Base-by-base conservation (phyloP, 768 basidiomycete genomes). In the Crepidotus variabilis region DNA sequence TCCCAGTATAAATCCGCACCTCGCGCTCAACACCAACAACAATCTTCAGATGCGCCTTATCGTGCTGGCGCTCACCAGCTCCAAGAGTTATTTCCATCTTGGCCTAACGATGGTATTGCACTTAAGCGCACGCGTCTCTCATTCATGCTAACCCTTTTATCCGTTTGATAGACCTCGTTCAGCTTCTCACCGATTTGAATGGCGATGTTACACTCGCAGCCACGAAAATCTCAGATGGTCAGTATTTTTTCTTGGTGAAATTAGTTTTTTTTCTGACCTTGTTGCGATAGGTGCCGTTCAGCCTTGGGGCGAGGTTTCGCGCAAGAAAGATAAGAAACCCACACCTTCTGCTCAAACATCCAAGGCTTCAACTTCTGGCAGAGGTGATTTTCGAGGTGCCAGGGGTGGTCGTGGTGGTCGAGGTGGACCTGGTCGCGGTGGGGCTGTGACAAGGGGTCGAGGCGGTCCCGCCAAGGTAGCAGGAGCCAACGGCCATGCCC, bases 301-400 rank as follows among this genome's bases (percentile, higher is more conserved):
- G 68, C 88, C 87, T 65, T 94, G 91, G 91, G 90, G 82, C 51
- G 83, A 89, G 54, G 91, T 92, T 56, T 84, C 83, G 60, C 87
- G 83, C 71, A 93, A 92, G 82, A 94, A 91, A 77, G 90, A 93
- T 71, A 92, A 92, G 79, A 92, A 90, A 72, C 58, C 74, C 24
- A 63, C 79, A 11, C 50, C 75, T 18, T 45, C 77, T 28, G 51
- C 72, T 36, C 77, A 80, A 43, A 51, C 74, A 39, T 68, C 85
- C 50, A 88, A 84, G 71, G 82, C 87, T 22, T 71, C 81, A 1
- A 67, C 75, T 58, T 64, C 81, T 51, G 57, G 65, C 51, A 69
- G 82, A 58, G 80, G 80, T 51, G 85, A 86, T 60, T 76, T 73
- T 63, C 80, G 87, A 53, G 87, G 85, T 57, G 80, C 74, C 35